Percentiles rank a stretch among this genome's conserved stretches.
These are phyloP conservation scores for Nicotiana tabacum DNA, from an alignment of 257 asterid species.

Conservation along the genomic window DNA sequence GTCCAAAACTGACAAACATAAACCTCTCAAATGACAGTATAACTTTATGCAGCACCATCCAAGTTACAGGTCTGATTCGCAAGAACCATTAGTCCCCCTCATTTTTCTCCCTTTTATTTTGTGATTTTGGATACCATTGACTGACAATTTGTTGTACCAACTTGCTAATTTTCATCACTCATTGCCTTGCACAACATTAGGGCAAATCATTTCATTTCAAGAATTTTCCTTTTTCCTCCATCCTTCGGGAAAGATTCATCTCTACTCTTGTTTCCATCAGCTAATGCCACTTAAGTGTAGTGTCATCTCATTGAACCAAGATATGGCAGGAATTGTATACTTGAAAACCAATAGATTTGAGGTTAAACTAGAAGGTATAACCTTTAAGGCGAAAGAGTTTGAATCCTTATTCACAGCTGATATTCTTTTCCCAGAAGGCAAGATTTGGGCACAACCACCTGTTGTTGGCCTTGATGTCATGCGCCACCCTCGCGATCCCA, in stretches of 20 bases:
- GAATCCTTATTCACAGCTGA: constrained; percentile 58
- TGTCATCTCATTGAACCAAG: neutral
- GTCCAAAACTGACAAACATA: neutral
- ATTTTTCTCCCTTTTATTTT: neutral
- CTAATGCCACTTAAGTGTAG: neutral
- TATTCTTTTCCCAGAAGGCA: constrained; percentile 71
- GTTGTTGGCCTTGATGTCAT: constrained; percentile 81
- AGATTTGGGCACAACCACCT: constrained; percentile 57
- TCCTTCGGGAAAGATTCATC: constrained; percentile 12
- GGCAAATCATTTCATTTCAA: neutral
- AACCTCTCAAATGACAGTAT: neutral
- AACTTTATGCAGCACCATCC: neutral
- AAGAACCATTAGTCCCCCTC: constrained; percentile 6
- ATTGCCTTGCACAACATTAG: constrained; percentile 9
- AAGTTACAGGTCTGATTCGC: neutral
- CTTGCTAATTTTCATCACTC: neutral
- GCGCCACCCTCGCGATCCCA: constrained; percentile 80
- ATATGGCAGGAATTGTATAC: constrained; percentile 80
- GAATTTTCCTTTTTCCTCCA: constrained; percentile 22
- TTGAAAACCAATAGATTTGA: constrained; percentile 68
- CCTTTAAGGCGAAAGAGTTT: constrained; percentile 70
- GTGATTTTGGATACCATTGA: neutral
- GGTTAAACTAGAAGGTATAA: constrained; percentile 81
- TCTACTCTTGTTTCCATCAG: constrained; percentile 3
- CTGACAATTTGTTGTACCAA: neutral